Evolutionary conservation across 257 asterid genomes (phyloP), one percentile per base, ranked within the genome.

Genomic region (Verbena officinalis): DNA sequence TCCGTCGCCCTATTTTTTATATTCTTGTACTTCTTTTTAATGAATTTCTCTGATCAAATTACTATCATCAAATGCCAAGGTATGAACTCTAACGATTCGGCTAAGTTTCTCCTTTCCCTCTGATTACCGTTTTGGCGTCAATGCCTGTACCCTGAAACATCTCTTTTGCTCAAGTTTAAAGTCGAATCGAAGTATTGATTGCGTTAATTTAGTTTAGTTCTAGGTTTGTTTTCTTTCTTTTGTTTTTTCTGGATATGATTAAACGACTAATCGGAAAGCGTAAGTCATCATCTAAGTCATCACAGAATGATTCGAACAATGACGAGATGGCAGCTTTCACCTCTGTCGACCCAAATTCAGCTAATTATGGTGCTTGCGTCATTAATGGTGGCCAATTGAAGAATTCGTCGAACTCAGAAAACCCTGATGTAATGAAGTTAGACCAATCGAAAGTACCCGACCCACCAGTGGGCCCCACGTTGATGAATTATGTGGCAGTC

Each of bases 201-300:
- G n/a, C 38, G 22, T 40, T 55, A 27, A 4, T 65, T 7, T 22
- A 36, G 40, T 65, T 17, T 39, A 17, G 51, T 52, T 22, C 50
- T 52, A 21, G 69, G 51, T 17, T n/a, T 38, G 22, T 40, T 24
- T 27, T 27, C 5, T 27, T n/a, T 9, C 10, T 36, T 36, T 5
- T 36, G 40, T 4, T 1, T 1, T 36, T 5, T 36, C 11, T 36
- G 65, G 20, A 61, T 62, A 62, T 62, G 67, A 62, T 62, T 17
- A 62, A 62, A 31, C 67, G 45, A 44, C 38, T 53, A 52, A n/a
- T 65, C 16, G 70, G 62, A 12, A 65, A 52, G 62, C 53, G 44
- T 54, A 65, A 52, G 62, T 15, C 50, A 12, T 64, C 60, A 0
- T 38, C 70, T n/a, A 65, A 53, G 70, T 65, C 19, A n/a, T 45